A percentile compares a stretch with the other conserved stretches of the same genome.
These are phyloP conservation scores for cucumber (Cucumis sativus) DNA, from an alignment of 306 rosid genomes.

Conservation along the genomic window DNA sequence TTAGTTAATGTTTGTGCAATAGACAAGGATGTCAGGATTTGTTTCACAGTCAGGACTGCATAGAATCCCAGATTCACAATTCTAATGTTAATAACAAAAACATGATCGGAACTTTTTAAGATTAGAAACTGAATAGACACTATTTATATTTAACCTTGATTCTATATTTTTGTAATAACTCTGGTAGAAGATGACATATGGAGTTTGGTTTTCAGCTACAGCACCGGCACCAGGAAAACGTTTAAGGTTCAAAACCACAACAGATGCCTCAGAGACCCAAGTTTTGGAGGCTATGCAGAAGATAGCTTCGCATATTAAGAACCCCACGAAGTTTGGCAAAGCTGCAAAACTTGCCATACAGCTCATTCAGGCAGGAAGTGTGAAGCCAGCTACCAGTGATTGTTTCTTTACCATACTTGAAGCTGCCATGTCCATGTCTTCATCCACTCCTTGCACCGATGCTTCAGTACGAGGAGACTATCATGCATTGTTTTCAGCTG, in stretches of 20 bases:
- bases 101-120: neutral
- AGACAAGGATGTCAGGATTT: neutral
- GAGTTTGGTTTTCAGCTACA: slow-evolving; percentile 25
- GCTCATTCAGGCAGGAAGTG: slow-evolving; percentile 84
- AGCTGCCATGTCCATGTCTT: slow-evolving; percentile 81
- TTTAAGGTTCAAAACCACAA: slow-evolving; percentile 66
- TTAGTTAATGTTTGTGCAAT: neutral
- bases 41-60: neutral
- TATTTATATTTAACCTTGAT: neutral
- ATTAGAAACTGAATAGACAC: neutral
- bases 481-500: slow-evolving; percentile 58
- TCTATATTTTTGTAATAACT: neutral
- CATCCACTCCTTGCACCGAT: slow-evolving; percentile 53
- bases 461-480: slow-evolving; percentile 64
- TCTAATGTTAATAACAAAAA: neutral
- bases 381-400: slow-evolving; percentile 57
- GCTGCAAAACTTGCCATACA: slow-evolving; percentile 89
- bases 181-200: slow-evolving; percentile 5
- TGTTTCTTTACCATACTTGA: slow-evolving; percentile 53
- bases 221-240: slow-evolving; percentile 36
- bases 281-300: slow-evolving; percentile 84
- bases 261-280: slow-evolving; percentile 84
- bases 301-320: slow-evolving; percentile 79
- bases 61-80: neutral
- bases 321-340: slow-evolving; percentile 63